Percentiles rank a stretch among this genome's conserved stretches.
These are phyloP conservation scores for Kuraishia capsulata DNA, from an alignment of 805 yeast species.

Conservation along the genomic window DNA sequence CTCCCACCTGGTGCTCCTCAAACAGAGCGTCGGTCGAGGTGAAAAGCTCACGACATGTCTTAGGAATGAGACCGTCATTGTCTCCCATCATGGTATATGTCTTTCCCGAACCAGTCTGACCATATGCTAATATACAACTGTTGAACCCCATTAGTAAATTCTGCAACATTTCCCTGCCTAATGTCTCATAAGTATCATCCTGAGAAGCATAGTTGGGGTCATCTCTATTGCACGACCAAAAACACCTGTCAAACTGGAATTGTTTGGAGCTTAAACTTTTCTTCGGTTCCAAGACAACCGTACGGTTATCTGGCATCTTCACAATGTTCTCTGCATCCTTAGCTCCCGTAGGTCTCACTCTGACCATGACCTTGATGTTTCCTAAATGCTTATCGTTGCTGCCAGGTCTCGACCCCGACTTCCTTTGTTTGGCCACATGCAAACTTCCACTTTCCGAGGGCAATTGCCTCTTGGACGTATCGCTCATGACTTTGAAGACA, in stretches of 20 bases:
- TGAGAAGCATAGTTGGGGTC: slow-evolving; percentile 37
- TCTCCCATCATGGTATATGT: slow-evolving; percentile 70
- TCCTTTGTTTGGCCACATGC: neutral
- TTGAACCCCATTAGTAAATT: slow-evolving; percentile 55
- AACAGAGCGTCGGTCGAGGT: slow-evolving; percentile 27
- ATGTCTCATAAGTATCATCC: slow-evolving; percentile 34
- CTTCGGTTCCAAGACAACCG: slow-evolving; percentile 15
- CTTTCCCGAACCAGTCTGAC: slow-evolving; percentile 81
- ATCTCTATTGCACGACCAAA: slow-evolving; percentile 34
- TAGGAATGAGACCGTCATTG: slow-evolving; percentile 59
- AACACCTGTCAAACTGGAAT: slow-evolving; percentile 42
- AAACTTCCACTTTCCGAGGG: too few species aligned
- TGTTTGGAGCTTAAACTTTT: slow-evolving; percentile 11
- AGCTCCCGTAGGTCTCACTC: slow-evolving; percentile 37
- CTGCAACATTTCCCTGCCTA: slow-evolving; percentile 51
- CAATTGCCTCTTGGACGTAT: too few species aligned
- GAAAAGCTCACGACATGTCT: slow-evolving; percentile 46
- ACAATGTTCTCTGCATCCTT: slow-evolving; percentile 16
- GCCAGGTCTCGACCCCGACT: neutral
- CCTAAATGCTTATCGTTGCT: neutral
- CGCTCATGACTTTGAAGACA: too few species aligned
- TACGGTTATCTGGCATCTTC: neutral
- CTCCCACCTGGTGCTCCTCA: slow-evolving; percentile 21
- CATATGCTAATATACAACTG: slow-evolving; percentile 40
- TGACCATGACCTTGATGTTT: slow-evolving; percentile 38